Percentiles rank a stretch among this genome's conserved stretches.
Conservation (phyloP, 148 eudicot genomes). For the Euryodendron excelsum region DNA sequence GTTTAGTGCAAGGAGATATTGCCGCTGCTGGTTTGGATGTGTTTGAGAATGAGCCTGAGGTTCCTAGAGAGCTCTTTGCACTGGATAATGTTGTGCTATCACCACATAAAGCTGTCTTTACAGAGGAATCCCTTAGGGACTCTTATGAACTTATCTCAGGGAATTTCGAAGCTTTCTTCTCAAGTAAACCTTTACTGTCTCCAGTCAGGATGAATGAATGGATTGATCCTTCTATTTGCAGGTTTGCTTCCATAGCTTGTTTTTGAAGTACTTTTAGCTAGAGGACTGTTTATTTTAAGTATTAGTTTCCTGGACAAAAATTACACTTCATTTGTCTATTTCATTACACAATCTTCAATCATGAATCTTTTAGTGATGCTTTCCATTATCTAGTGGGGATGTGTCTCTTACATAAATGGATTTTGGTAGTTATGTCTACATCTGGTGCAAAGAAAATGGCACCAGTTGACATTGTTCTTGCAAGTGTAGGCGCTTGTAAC, state of each 20-base stretch:
- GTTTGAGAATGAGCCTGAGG: constrained; percentile 59
- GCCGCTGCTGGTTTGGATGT: constrained; percentile 75
- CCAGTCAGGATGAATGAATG: constrained; percentile 12
- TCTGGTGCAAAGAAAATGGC: neutral
- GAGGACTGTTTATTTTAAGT: no score
- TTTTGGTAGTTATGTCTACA: neutral
- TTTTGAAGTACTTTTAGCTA: no score
- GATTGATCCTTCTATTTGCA: neutral
- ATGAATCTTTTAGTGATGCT: no score
- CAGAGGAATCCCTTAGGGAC: constrained; percentile 37
- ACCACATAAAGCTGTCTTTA: constrained; percentile 43
- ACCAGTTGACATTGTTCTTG: neutral
- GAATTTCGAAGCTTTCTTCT: constrained; percentile 61
- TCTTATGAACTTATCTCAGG: constrained; percentile 31
- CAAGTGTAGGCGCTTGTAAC: neutral
- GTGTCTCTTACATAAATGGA: neutral
- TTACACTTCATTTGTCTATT: no score
- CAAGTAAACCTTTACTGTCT: constrained; percentile 36
- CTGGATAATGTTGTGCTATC: constrained; percentile 60
- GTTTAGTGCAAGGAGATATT: constrained; percentile 41
- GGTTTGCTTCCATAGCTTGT: neutral
- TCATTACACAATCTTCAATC: no score
- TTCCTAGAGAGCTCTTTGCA: constrained; percentile 41
- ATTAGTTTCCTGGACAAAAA: no score
- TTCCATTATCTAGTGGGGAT: neutral